phyloP scores from a whole-genome alignment of 345 rosid genomes.

The Arabis hirsuta region DNA sequence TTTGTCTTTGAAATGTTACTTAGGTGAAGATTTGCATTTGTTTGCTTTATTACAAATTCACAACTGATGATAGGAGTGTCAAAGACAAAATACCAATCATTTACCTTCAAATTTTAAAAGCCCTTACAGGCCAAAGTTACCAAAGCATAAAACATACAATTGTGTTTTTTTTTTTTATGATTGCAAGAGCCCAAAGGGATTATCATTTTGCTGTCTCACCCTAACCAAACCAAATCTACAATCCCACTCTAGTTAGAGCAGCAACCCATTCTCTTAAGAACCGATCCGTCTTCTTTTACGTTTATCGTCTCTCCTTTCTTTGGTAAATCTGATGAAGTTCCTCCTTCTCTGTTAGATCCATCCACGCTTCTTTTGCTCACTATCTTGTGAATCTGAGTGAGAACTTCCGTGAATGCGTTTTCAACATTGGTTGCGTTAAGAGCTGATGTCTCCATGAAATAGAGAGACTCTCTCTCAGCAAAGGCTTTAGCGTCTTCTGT shows the following conservation, averaged over 20 bases:
- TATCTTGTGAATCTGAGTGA: slow-evolving; percentile 58
- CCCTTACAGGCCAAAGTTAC: slow-evolving; percentile 14
- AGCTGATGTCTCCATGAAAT: slow-evolving; percentile 72
- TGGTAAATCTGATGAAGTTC: slow-evolving; percentile 33
- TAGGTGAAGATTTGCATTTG: slow-evolving; percentile 11
- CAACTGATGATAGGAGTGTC: slow-evolving; percentile 7
- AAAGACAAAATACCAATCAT: slow-evolving; percentile 7
- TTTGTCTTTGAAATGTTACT: slow-evolving; percentile 4
- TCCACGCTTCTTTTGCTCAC: slow-evolving; percentile 62
- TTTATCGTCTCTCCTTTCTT: slow-evolving; percentile 45
- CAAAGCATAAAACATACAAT: slow-evolving; percentile 15
- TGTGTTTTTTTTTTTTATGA: background rate
- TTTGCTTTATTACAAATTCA: slow-evolving; percentile 16
- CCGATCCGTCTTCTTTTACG: slow-evolving; percentile 44
- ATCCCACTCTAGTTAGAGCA: slow-evolving; percentile 43
- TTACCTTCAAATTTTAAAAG: slow-evolving; percentile 12
- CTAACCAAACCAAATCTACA: slow-evolving; percentile 31
- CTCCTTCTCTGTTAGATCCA: slow-evolving; percentile 49
- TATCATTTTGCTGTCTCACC: slow-evolving; percentile 12
- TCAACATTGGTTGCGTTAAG: slow-evolving; percentile 58
- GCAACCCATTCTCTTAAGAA: slow-evolving; percentile 47
- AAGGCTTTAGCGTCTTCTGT: slow-evolving; percentile 59
- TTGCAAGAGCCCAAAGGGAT: slow-evolving; percentile 22
- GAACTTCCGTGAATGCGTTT: slow-evolving; percentile 61
- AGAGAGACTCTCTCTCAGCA: slow-evolving; percentile 57